Percentiles rank a stretch among this genome's conserved stretches.
Conservation (phyloP, 2,329 filamentous ascomycete genomes). For the Polytolypa hystricis region DNA sequence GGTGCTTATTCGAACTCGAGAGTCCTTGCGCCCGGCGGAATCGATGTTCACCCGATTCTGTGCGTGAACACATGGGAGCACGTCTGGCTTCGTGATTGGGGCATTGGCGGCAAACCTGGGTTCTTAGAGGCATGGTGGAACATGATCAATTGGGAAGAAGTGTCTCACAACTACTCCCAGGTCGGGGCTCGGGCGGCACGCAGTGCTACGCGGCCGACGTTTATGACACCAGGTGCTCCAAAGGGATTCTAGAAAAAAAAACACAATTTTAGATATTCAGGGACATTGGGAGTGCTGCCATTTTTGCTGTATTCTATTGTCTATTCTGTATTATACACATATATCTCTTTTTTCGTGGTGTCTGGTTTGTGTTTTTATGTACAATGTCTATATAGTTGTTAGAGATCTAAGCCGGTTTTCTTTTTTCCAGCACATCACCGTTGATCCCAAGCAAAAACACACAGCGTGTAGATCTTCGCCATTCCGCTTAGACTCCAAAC, state of each 20-base stretch:
- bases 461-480: too few relatives aligned
- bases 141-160: constrained; percentile 70
- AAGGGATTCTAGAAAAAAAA: constrained; percentile 1
- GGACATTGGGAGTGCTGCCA: too few relatives aligned
- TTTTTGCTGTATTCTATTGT: constrained; percentile 2
- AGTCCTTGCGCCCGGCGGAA: constrained; percentile 29
- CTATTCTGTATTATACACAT: constrained; percentile 6
- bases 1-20: constrained; percentile 19
- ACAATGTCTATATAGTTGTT: too few relatives aligned
- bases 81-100: constrained; percentile 77
- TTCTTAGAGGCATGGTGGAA: constrained; percentile 83
- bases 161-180: constrained; percentile 38
- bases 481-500: too few relatives aligned
- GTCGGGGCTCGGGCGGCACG: constrained; percentile 5
- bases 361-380: too few relatives aligned
- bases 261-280: not conserved
- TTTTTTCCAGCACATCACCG: too few relatives aligned
- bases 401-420: too few relatives aligned
- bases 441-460: too few relatives aligned
- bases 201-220: constrained; percentile 1
- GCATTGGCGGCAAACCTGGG: constrained; percentile 59
- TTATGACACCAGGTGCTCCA: not conserved
- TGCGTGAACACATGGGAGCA: constrained; percentile 98
- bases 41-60: constrained; percentile 61
- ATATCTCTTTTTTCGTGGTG: constrained; percentile 3